phyloP scores from a whole-genome alignment of 257 asterid species.

The Leonotis leonurus region DNA sequence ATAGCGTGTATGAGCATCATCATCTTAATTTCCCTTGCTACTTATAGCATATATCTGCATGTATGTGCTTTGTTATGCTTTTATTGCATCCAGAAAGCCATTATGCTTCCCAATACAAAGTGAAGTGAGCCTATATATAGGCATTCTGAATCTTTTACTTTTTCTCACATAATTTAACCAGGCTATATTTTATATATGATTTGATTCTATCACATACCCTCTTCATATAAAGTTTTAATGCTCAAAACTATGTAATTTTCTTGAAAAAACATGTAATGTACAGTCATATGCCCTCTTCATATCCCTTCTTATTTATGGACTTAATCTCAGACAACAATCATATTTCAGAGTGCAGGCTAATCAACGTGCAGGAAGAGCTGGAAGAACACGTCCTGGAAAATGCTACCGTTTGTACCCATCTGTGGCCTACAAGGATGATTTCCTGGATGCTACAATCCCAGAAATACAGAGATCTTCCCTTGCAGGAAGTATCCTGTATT shows the following conservation, averaged over 20 bases:
- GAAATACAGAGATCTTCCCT: conserved; percentile 98
- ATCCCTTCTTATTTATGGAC: not conserved
- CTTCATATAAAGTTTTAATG: not conserved
- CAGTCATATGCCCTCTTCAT: not conserved
- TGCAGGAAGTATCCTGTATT: conserved; percentile 86
- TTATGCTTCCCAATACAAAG: not conserved
- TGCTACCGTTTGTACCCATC: conserved; percentile 87
- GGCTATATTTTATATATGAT: not conserved
- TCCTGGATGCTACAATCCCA: conserved; percentile 85
- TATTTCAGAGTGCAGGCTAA: conserved; percentile 86
- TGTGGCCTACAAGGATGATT: conserved; percentile 58
- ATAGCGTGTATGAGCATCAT: not conserved
- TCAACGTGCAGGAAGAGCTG: conserved; percentile 98
- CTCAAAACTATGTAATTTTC: not conserved
- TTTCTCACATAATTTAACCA: not conserved
- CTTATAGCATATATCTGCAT: not conserved
- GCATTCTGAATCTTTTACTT: not conserved
- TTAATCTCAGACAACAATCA: conserved; percentile 9
- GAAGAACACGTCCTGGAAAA: conserved; percentile 94
- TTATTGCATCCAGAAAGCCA: not conserved
- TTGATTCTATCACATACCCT: not conserved
- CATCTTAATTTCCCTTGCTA: not conserved
- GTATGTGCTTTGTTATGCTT: not conserved
- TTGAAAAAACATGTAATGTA: not conserved
- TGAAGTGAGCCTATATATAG: not conserved